Conservation (phyloP, 2,329 filamentous ascomycete genomes). For the Neofusicoccum kwambonambiense region DNA sequence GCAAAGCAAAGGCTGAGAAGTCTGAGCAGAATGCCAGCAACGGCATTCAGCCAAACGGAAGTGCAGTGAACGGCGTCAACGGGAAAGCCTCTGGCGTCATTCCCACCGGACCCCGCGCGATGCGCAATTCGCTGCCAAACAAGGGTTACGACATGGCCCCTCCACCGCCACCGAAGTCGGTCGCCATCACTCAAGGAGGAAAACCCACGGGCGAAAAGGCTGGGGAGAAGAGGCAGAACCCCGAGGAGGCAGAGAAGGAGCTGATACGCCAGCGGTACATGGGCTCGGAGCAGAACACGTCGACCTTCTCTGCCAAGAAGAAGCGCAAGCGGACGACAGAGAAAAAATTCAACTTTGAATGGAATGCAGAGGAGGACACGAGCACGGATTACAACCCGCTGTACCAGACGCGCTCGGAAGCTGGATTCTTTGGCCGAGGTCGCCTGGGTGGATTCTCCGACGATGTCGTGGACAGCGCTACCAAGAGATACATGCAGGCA, state of each 20-base stretch:
- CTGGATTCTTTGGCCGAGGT: constrained; percentile 68
- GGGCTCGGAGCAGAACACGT: constrained; percentile 82
- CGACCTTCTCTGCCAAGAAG: constrained; percentile 91
- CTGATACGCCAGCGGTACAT: constrained; percentile 82
- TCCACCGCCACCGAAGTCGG: constrained; percentile 47
- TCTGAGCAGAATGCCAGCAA: constrained; percentile 28
- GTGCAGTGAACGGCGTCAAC: constrained; percentile 18
- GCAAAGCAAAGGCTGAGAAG: constrained; percentile 48
- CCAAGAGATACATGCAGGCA: constrained; percentile 62
- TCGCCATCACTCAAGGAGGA: constrained; percentile 27
- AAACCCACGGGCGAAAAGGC: constrained; percentile 24
- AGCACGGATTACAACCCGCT: constrained; percentile 78
- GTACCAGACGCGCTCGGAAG: constrained; percentile 66
- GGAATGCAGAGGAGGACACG: constrained; percentile 94
- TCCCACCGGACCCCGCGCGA: constrained; percentile 52
- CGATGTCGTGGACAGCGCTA: constrained; percentile 52
- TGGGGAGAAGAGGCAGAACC: constrained; percentile 30
- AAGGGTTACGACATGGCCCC: constrained; percentile 54
- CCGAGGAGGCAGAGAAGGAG: constrained; percentile 67
- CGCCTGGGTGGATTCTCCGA: constrained; percentile 66
- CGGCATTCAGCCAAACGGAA: constrained; percentile 17
- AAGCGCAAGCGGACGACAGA: constrained; percentile 90
- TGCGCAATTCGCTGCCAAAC: constrained; percentile 45
- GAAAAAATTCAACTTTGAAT: constrained; percentile 98
- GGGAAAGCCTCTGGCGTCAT: constrained; percentile 37